Conservation (phyloP, 495 filamentous ascomycete genomes). For the Penicillium atrosanguineum region DNA sequence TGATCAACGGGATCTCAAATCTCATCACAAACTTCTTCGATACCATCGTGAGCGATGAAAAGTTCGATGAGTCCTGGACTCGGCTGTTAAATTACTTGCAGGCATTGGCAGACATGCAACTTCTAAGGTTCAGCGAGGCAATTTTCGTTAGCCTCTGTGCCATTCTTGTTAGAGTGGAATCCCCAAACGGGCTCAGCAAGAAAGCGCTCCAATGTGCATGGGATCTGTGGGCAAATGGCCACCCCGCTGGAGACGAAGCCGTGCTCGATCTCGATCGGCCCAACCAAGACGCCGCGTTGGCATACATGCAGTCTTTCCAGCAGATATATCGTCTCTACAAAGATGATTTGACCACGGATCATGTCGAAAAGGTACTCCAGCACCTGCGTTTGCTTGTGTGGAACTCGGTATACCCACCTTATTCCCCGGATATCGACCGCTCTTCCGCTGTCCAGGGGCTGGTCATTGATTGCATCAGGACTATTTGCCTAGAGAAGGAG, state of each 20-base stretch:
- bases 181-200: conserved; percentile 48
- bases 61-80: conserved; percentile 64
- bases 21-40: conserved; percentile 68
- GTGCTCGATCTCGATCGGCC: conserved; percentile 43
- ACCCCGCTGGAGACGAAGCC: conserved; percentile 52
- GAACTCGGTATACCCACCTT: conserved; percentile 71
- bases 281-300: conserved; percentile 74
- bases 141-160: conserved; percentile 65
- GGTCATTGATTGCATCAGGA: conserved; percentile 69
- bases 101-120: conserved; percentile 54
- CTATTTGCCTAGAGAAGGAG: conserved; percentile 64
- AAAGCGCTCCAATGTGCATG: conserved; percentile 62
- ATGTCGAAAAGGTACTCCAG: conserved; percentile 53
- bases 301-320: conserved; percentile 73
- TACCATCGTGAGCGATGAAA: conserved; percentile 51
- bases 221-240: conserved; percentile 66
- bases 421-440: conserved; percentile 81
- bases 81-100: conserved; percentile 66
- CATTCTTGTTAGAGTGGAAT: conserved; percentile 58
- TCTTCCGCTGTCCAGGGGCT: conserved; percentile 74
- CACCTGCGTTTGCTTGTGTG: conserved; percentile 59
- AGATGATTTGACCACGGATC: conserved; percentile 54
- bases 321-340: conserved; percentile 81
- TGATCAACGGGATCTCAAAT: conserved; percentile 66
- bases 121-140: conserved; percentile 68